phyloP scores from a whole-genome alignment of 495 filamentous ascomycete species.

The Neurospora sp. region DNA sequence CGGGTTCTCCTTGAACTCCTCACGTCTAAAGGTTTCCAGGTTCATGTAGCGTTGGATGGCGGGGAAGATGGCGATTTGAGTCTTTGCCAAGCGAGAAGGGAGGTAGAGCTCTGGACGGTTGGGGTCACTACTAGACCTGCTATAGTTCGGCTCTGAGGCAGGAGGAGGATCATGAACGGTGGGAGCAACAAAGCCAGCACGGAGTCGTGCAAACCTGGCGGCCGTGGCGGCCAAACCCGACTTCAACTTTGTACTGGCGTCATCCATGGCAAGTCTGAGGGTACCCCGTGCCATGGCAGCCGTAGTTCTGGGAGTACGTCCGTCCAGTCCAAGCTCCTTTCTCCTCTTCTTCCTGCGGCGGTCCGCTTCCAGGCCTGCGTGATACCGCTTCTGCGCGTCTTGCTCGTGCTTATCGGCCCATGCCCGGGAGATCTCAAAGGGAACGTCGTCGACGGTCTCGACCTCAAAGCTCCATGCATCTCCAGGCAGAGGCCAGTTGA shows the following conservation, averaged over 20 bases:
- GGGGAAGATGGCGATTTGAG: slow-evolving; percentile 31
- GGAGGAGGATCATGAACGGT: neutral
- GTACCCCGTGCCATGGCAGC: neutral
- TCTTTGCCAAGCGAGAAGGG: slow-evolving; percentile 27
- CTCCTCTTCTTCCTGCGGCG: neutral
- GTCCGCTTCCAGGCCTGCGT: neutral
- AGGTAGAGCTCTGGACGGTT: slow-evolving; percentile 4
- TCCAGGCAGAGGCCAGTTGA: slow-evolving; percentile 28
- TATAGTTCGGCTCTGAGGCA: no score
- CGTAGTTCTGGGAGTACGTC: neutral
- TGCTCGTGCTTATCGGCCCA: slow-evolving; percentile 9
- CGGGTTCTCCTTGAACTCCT: slow-evolving; percentile 19
- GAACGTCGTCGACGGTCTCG: slow-evolving; percentile 18
- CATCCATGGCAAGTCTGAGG: neutral
- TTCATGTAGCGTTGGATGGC: slow-evolving; percentile 24
- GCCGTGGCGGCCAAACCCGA: neutral
- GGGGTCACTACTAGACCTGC: neutral
- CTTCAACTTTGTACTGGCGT: neutral
- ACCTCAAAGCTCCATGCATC: slow-evolving; percentile 29
- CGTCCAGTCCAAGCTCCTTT: neutral
- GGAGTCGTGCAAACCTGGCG: neutral
- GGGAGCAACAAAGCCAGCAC: neutral
- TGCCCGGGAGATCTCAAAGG: slow-evolving; percentile 23
- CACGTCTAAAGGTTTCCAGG: neutral
- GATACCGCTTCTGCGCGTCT: neutral